Conservation (phyloP, 2,329 filamentous ascomycete genomes). For the Colletotrichum sp. region DNA sequence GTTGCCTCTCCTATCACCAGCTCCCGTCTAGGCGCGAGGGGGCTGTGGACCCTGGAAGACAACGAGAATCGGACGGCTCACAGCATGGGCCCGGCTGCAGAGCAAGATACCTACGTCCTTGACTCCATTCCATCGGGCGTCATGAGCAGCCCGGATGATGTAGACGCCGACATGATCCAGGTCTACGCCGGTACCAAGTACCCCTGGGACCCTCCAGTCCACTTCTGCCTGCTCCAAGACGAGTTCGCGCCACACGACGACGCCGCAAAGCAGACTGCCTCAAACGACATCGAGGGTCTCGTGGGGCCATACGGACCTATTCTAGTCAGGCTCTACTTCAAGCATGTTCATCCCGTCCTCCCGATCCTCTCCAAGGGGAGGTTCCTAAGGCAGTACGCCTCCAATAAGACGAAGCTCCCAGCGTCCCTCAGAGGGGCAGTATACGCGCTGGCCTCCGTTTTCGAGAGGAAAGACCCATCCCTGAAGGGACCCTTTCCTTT, state of each 20-base stretch:
- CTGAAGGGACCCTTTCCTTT: conserved; percentile 37
- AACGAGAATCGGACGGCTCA: conserved; percentile 46
- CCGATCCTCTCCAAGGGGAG: conserved; percentile 49
- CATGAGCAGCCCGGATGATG: conserved; percentile 44
- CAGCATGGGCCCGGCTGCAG: conserved; percentile 47
- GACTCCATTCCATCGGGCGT: conserved; percentile 52
- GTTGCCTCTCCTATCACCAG: neutral
- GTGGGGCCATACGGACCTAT: conserved; percentile 44
- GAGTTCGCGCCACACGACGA: conserved; percentile 49
- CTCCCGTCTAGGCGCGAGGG: neutral
- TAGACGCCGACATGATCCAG: conserved; percentile 50
- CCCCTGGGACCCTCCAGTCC: conserved; percentile 43
- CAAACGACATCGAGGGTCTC: conserved; percentile 45
- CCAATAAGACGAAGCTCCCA: conserved; percentile 43
- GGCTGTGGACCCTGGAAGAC: conserved; percentile 44
- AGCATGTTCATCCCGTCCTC: conserved; percentile 48
- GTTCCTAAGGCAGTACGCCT: conserved; percentile 43
- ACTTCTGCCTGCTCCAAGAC: conserved; percentile 50
- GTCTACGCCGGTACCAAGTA: conserved; percentile 40
- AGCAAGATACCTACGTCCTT: conserved; percentile 52
- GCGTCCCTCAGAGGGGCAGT: conserved; percentile 49
- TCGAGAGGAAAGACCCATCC: conserved; percentile 41
- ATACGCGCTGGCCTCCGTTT: conserved; percentile 48
- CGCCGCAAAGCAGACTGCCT: conserved; percentile 39
- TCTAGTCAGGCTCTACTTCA: conserved; percentile 50